Conservation (phyloP, 1,139 yeast genomes). For the Saccharomyces uvarum region DNA sequence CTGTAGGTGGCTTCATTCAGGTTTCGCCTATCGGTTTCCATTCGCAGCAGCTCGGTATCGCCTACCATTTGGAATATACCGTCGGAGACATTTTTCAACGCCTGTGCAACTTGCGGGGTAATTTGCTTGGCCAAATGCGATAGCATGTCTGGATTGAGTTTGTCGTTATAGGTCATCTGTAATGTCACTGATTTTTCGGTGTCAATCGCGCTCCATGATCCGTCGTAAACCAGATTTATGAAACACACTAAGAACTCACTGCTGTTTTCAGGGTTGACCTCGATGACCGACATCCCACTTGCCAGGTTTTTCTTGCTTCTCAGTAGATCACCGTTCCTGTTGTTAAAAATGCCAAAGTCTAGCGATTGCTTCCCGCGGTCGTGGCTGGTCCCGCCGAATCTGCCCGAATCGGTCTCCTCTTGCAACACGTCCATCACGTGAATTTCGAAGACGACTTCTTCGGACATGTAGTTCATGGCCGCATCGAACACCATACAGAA, state of each 20-base stretch:
- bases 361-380: slow-evolving; percentile 20
- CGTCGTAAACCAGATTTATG: slow-evolving; percentile 19
- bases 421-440: slow-evolving; percentile 14
- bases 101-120: slow-evolving; percentile 4
- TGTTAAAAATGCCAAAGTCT: slow-evolving; percentile 12
- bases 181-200: slow-evolving; percentile 14
- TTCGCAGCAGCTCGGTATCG: slow-evolving; percentile 4
- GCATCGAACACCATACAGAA: slow-evolving; percentile 20
- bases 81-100: slow-evolving; percentile 1
- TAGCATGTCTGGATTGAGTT: not conserved
- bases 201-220: slow-evolving; percentile 24
- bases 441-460: slow-evolving; percentile 10
- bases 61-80: not conserved
- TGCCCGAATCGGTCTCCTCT: slow-evolving; percentile 10
- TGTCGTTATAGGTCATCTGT: slow-evolving; percentile 3
- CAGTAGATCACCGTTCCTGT: slow-evolving; percentile 11
- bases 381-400: slow-evolving; percentile 23
- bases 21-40: slow-evolving; percentile 11
- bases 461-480: slow-evolving; percentile 13
- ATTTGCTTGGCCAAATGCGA: slow-evolving; percentile 2
- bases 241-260: slow-evolving; percentile 15
- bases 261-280: slow-evolving; percentile 9
- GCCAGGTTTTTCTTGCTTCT: slow-evolving; percentile 13
- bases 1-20: slow-evolving; percentile 14
- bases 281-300: slow-evolving; percentile 12